Evolutionary conservation across 2,329 filamentous ascomycete species (phyloP).

Genomic region (Pyricularia grisea): DNA sequence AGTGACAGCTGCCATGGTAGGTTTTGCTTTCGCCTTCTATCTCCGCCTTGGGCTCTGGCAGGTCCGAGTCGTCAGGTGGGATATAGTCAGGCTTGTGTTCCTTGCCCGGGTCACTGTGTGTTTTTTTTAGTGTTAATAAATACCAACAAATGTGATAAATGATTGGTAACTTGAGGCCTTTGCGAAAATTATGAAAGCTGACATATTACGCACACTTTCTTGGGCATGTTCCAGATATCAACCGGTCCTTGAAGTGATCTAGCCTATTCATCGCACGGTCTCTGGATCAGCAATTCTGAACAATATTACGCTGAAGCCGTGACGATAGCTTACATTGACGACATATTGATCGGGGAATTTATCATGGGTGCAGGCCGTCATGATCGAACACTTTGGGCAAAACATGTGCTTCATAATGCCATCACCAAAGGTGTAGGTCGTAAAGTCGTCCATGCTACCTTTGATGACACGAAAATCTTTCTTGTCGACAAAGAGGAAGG

Average conservation of each 20-base stretch:
- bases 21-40: conserved; percentile 20
- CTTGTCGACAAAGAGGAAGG: conserved; percentile 24
- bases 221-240: conserved; percentile 30
- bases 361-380: conserved; percentile 7
- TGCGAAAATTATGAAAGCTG: neutral
- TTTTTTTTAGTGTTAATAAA: neutral
- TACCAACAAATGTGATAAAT: neutral
- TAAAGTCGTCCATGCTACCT: conserved; percentile 29
- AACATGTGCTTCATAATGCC: conserved; percentile 26
- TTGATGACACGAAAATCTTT: conserved; percentile 34
- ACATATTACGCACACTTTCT: conserved; percentile 20
- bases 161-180: too few species aligned
- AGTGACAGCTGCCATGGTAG: conserved; percentile 44
- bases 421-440: conserved; percentile 32
- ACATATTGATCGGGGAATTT: conserved; percentile 13
- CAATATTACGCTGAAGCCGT: neutral
- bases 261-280: neutral
- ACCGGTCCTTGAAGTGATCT: conserved; percentile 30
- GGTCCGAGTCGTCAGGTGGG: conserved; percentile 27
- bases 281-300: conserved; percentile 20
- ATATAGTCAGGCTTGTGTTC: conserved; percentile 22
- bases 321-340: conserved; percentile 29
- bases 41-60: conserved; percentile 22
- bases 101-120: conserved; percentile 29
- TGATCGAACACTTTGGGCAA: conserved; percentile 39